Evolutionary conservation across 169 alveolate species (phyloP).

Genomic region (Plasmodium cynomolgi): DNA sequence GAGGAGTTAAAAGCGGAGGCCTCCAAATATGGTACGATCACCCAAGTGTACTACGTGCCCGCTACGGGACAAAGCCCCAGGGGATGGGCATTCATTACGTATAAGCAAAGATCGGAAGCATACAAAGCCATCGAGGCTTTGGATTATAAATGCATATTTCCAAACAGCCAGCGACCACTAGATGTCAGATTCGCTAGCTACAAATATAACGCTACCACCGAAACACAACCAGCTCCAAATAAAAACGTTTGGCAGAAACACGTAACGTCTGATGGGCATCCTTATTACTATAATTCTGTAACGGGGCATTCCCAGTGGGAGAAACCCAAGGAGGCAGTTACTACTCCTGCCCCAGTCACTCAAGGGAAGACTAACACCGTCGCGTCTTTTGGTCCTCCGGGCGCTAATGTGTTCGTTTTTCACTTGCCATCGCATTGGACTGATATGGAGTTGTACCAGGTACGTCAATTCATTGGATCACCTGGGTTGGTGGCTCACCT

Average conservation of each 20-base stretch:
- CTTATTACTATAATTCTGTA: constrained; percentile 85
- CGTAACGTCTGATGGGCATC: constrained; percentile 88
- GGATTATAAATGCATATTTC: constrained; percentile 78
- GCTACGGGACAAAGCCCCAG: constrained; percentile 77
- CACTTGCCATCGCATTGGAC: constrained; percentile 94
- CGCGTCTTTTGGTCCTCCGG: constrained; percentile 91
- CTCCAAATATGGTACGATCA: constrained; percentile 78
- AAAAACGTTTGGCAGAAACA: constrained; percentile 88
- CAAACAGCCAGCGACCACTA: constrained; percentile 74
- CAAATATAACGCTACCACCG: constrained; percentile 17
- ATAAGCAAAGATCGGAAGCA: constrained; percentile 74
- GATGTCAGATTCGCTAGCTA: constrained; percentile 72
- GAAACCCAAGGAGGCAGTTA: constrained; percentile 84
- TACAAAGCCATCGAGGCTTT: constrained; percentile 79
- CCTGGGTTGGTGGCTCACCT: too few species aligned
- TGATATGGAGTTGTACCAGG: constrained; percentile 83
- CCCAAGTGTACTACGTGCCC: constrained; percentile 82
- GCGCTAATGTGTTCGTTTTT: constrained; percentile 93
- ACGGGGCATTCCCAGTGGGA: constrained; percentile 93
- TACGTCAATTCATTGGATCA: neutral
- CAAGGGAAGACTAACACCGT: constrained; percentile 43
- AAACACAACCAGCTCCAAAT: constrained; percentile 71
- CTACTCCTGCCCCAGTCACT: constrained; percentile 26
- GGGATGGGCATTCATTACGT: constrained; percentile 86
- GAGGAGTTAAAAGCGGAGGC: constrained; percentile 78